Conservation (phyloP, 176 grass and related monocot species). For the Oryza rufipogon region DNA sequence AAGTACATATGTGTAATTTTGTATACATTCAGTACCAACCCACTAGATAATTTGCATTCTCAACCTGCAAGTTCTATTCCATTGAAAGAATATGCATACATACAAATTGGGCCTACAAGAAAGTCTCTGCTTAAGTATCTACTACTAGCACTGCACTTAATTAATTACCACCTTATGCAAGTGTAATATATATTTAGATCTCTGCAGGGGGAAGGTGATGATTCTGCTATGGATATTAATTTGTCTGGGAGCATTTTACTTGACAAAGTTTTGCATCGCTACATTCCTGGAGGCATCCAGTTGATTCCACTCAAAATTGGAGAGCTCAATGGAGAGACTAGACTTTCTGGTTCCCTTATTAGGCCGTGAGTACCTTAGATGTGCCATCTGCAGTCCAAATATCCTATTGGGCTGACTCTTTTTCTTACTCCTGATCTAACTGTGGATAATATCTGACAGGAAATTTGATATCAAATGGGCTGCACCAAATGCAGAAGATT, state of each 20-base stretch:
- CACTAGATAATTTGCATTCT: slow-evolving; percentile 27
- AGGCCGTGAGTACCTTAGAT: slow-evolving; percentile 80
- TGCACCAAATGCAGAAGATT: slow-evolving; percentile 95
- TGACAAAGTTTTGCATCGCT: slow-evolving; percentile 83
- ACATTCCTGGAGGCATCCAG: slow-evolving; percentile 77
- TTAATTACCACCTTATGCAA: slow-evolving; percentile 25
- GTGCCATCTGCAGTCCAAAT: slow-evolving; percentile 11
- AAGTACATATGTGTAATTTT: slow-evolving; percentile 21
- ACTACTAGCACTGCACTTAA: background rate
- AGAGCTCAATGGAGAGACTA: slow-evolving; percentile 97
- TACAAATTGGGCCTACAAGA: too few species aligned
- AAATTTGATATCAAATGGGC: slow-evolving; percentile 99
- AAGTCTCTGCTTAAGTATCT: too few species aligned
- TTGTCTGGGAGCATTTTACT: slow-evolving; percentile 96
- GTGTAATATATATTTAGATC: slow-evolving; percentile 45
- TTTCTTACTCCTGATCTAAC: slow-evolving; percentile 9
- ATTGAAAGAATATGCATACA: background rate
- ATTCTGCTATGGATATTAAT: slow-evolving; percentile 94
- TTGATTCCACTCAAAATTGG: slow-evolving; percentile 85
- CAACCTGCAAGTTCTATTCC: background rate
- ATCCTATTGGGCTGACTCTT: background rate
- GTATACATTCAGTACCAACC: background rate
- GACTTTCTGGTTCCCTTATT: slow-evolving; percentile 85
- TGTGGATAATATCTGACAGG: slow-evolving; percentile 42
- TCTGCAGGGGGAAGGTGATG: slow-evolving; percentile 84